These are phyloP conservation scores for Thermothielavioides terrestris DNA, from an alignment of 495 filamentous ascomycete species.

Conservation along the genomic window DNA sequence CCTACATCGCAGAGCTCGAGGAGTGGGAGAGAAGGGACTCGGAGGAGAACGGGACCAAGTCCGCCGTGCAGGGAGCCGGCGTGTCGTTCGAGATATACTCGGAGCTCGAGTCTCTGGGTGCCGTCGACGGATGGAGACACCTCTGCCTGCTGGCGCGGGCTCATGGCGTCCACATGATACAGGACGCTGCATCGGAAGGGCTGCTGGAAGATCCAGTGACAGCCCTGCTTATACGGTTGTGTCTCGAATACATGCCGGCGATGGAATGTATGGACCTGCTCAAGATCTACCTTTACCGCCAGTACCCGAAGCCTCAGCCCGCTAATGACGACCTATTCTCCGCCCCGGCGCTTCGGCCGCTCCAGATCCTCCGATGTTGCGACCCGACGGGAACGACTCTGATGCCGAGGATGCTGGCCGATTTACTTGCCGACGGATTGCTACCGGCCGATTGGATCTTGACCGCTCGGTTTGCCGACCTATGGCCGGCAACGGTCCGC, in stretches of 20 bases:
- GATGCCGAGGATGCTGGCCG: slow-evolving; percentile 28
- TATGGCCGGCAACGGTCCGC: slow-evolving; percentile 31
- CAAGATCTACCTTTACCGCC: slow-evolving; percentile 22
- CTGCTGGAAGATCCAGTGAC: slow-evolving; percentile 33
- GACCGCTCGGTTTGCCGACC: slow-evolving; percentile 27
- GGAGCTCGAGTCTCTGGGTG: slow-evolving; percentile 55
- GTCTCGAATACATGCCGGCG: slow-evolving; percentile 26
- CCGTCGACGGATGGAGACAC: slow-evolving; percentile 54
- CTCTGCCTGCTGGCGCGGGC: slow-evolving; percentile 56
- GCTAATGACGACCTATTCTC: slow-evolving; percentile 21
- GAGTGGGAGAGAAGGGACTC: slow-evolving; percentile 40
- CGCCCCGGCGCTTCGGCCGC: slow-evolving; percentile 20
- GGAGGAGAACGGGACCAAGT: slow-evolving; percentile 39
- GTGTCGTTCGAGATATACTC: slow-evolving; percentile 50
- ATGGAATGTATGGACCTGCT: slow-evolving; percentile 37
- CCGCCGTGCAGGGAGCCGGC: slow-evolving; percentile 29
- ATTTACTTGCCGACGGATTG: slow-evolving; percentile 24
- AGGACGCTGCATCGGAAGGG: slow-evolving; percentile 44
- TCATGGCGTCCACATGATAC: slow-evolving; percentile 54
- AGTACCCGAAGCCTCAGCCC: slow-evolving; percentile 30
- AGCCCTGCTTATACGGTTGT: slow-evolving; percentile 35
- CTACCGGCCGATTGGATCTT: slow-evolving; percentile 40
- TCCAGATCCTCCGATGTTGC: slow-evolving; percentile 22
- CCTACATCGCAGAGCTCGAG: slow-evolving; percentile 55
- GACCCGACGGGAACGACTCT: slow-evolving; percentile 21